Evolutionary conservation across 768 basidiomycete species (phyloP).

Genomic region (Mycena amicta): DNA sequence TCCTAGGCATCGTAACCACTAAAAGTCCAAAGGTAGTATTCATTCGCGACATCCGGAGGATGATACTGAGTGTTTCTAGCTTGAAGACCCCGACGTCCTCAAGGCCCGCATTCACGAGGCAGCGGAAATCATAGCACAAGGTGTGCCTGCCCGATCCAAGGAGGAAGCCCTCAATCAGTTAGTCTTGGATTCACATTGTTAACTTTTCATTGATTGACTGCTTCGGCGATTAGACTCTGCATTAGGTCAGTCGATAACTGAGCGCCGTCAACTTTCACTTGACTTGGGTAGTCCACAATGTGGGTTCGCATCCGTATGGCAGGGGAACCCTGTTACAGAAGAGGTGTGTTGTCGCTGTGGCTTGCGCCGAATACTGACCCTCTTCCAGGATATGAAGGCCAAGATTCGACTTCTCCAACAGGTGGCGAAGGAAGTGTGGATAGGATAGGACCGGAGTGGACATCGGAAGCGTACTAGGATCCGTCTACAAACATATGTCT

Average conservation of each 20-base stretch:
- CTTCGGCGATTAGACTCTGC: slow-evolving; percentile 41
- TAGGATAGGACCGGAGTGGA: too few relatives aligned
- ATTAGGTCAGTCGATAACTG: slow-evolving; percentile 29
- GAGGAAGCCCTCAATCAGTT: slow-evolving; percentile 57
- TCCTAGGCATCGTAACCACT: slow-evolving; percentile 53
- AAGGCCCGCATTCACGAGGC: slow-evolving; percentile 56
- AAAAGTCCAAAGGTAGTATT: slow-evolving; percentile 45
- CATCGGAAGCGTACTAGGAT: too few relatives aligned
- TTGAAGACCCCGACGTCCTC: slow-evolving; percentile 53
- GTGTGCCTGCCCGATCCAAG: slow-evolving; percentile 44
- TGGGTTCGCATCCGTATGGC: slow-evolving; percentile 61
- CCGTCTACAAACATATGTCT: too few relatives aligned
- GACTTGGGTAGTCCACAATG: slow-evolving; percentile 54
- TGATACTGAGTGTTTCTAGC: slow-evolving; percentile 28
- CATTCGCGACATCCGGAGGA: neutral
- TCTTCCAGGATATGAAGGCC: slow-evolving; percentile 46
- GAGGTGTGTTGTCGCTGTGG: slow-evolving; percentile 34
- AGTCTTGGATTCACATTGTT: slow-evolving; percentile 22
- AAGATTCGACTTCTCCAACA: slow-evolving; percentile 50
- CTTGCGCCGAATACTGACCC: slow-evolving; percentile 1
- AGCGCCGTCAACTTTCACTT: neutral
- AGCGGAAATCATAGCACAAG: slow-evolving; percentile 48
- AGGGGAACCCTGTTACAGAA: slow-evolving; percentile 58
- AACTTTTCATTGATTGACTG: slow-evolving; percentile 1
- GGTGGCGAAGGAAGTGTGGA: slow-evolving; percentile 51